phyloP scores from a whole-genome alignment of 2,329 filamentous ascomycete genomes.

The Penicillium crustosum region DNA sequence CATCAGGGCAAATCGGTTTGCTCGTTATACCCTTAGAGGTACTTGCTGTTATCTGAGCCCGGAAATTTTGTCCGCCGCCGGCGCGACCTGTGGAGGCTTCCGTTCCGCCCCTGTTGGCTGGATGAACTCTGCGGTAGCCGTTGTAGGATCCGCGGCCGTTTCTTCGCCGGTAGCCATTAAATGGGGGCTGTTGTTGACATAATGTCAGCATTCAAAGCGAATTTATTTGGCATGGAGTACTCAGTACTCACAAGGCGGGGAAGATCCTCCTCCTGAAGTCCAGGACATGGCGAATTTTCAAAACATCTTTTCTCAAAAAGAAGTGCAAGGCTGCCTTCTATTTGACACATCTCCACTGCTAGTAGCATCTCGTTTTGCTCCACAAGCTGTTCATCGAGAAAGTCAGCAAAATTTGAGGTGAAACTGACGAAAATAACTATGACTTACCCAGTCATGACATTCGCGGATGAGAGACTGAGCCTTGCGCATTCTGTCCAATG shows the following conservation, averaged over 20 bases:
- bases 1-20: too few relatives aligned
- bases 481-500: not conserved
- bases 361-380: not conserved
- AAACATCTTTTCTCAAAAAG: not conserved
- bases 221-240: not conserved
- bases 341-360: not conserved
- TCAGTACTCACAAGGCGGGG: not conserved
- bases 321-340: not conserved
- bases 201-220: not conserved
- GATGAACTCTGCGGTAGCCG: not conserved
- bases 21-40: not conserved
- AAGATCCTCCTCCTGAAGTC: not conserved
- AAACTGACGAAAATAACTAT: not conserved
- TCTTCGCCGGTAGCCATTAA: not conserved
- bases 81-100: not conserved
- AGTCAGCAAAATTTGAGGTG: not conserved
- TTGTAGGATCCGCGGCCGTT: not conserved
- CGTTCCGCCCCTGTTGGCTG: not conserved
- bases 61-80: not conserved
- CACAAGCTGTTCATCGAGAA: not conserved
- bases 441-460: not conserved
- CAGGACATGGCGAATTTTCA: not conserved
- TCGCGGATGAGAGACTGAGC: not conserved
- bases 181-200: not conserved
- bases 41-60: not conserved